Percentiles rank a stretch among this genome's conserved stretches.
Conservation (phyloP, 805 yeast genomes). For the Phaffomyces antillensis region DNA sequence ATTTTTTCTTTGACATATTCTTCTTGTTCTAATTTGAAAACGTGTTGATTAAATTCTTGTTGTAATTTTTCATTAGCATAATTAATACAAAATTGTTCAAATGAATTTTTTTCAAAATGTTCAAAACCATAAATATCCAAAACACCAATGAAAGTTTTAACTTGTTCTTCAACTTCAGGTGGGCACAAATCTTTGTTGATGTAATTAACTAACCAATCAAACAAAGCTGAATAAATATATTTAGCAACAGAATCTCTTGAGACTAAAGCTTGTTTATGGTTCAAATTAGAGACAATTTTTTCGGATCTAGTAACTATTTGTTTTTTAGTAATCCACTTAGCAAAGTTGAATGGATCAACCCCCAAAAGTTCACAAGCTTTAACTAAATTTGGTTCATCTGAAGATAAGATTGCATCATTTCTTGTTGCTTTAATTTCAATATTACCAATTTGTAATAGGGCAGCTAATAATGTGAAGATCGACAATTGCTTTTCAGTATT, state of each 20-base stretch:
- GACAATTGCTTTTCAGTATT: conserved; percentile 47
- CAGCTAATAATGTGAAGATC: conserved; percentile 77
- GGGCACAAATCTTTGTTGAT: conserved; percentile 81
- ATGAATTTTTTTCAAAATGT: conserved; percentile 88
- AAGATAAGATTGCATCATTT: conserved; percentile 69
- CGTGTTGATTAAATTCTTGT: conserved; percentile 96
- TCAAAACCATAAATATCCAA: conserved; percentile 97
- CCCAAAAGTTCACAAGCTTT: conserved; percentile 83
- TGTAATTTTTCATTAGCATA: conserved; percentile 95
- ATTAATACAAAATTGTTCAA: conserved; percentile 95
- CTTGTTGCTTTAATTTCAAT: conserved; percentile 80
- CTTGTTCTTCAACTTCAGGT: conserved; percentile 51
- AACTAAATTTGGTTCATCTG: conserved; percentile 81
- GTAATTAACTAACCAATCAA: conserved; percentile 89
- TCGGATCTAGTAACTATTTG: conserved; percentile 91
- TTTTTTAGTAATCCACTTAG: conserved; percentile 89
- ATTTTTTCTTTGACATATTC: conserved; percentile 89
- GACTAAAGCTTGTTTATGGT: conserved; percentile 75
- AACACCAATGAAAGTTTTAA: conserved; percentile 83
- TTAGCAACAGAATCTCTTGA: conserved; percentile 97
- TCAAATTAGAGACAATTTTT: conserved; percentile 79
- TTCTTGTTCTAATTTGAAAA: conserved; percentile 93
- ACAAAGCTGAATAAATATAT: conserved; percentile 83
- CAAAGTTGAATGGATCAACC: conserved; percentile 61
- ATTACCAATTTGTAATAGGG: conserved; percentile 88